Conservation (phyloP, 306 rosid genomes). For the Cucurbita ficifolia region DNA sequence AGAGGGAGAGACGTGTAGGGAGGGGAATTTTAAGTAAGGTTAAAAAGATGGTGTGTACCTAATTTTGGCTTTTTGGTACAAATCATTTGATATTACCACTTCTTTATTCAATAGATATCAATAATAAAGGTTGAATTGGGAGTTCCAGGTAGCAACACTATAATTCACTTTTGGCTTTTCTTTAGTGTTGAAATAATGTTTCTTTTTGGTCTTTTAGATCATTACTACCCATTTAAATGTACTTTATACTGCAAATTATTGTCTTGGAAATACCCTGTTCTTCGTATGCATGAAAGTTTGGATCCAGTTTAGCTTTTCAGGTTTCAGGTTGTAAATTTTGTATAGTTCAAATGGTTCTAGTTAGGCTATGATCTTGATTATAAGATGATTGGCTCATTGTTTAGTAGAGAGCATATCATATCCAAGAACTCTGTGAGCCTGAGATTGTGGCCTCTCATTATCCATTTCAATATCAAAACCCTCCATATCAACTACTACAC, state of each 20-base stretch:
- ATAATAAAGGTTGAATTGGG: neutral
- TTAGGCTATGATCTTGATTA: neutral
- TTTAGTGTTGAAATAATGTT: neutral
- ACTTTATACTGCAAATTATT: neutral
- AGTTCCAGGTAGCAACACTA: neutral
- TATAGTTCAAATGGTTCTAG: neutral
- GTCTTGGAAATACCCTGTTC: neutral
- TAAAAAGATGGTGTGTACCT: neutral
- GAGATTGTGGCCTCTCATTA: slow-evolving; percentile 90
- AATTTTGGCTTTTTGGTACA: neutral
- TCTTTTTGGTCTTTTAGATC: neutral
- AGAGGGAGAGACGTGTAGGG: neutral
- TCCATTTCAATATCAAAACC: slow-evolving; percentile 91
- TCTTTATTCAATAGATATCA: neutral
- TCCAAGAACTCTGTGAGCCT: slow-evolving; percentile 90
- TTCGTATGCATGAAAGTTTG: neutral
- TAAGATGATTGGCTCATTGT: neutral
- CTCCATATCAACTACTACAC: slow-evolving; percentile 60
- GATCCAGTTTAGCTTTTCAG: neutral
- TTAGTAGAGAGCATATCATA: slow-evolving; percentile 59
- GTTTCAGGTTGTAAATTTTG: neutral
- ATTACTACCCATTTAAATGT: neutral
- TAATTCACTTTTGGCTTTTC: neutral
- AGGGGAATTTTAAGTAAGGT: neutral
- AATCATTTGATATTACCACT: neutral